These are phyloP conservation scores for Yarrowia sp. DNA, from an alignment of 805 yeast species.

Conservation along the genomic window DNA sequence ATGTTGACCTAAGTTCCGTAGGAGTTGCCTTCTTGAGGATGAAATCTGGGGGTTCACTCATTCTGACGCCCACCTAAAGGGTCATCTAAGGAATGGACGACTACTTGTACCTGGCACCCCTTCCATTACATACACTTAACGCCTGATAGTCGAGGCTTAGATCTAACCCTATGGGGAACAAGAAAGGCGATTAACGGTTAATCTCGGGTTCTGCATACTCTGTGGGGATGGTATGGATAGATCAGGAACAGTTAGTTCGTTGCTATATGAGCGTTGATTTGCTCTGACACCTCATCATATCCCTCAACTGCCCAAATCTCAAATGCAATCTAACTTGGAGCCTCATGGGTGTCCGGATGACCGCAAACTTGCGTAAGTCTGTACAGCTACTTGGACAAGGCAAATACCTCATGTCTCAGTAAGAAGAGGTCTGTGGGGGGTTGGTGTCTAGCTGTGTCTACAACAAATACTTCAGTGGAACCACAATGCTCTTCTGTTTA, in stretches of 20 bases:
- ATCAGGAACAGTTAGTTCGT: neutral
- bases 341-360: neutral
- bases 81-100: neutral
- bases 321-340: neutral
- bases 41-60: neutral
- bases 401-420: constrained; percentile 11
- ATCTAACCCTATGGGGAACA: constrained; percentile 1
- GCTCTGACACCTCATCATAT: neutral
- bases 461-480: neutral
- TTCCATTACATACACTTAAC: neutral
- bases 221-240: neutral
- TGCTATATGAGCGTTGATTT: neutral
- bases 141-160: constrained; percentile 10
- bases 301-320: neutral
- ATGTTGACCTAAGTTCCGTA: neutral
- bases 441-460: neutral
- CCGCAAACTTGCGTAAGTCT: neutral
- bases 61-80: neutral
- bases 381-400: neutral
- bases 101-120: neutral
- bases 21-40: neutral
- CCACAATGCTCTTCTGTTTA: neutral
- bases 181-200: constrained; percentile 14
- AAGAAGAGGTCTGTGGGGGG: neutral
- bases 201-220: neutral